These are phyloP conservation scores for Moesziomyces sp. DNA, from an alignment of 1,284 basidiomycete genomes.

Conservation along the genomic window DNA sequence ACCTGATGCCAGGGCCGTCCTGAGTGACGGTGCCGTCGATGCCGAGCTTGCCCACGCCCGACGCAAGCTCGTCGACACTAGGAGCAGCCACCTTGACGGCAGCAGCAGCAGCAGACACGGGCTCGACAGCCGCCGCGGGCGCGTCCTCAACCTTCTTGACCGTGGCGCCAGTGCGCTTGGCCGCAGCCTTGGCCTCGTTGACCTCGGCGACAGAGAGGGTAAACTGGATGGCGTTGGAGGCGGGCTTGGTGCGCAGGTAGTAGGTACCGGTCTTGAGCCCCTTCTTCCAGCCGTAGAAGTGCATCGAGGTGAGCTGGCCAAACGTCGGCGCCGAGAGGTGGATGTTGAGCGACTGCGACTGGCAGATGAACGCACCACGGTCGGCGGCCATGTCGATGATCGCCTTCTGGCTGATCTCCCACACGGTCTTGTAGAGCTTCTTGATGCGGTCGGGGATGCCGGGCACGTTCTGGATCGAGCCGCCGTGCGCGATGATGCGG, in stretches of 20 bases:
- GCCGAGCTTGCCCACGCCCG: constrained; percentile 58
- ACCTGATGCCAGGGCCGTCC: constrained; percentile 56
- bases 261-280: constrained; percentile 89
- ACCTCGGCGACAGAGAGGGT: constrained; percentile 85
- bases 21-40: constrained; percentile 62
- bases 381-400: constrained; percentile 98
- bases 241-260: constrained; percentile 93
- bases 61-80: constrained; percentile 19
- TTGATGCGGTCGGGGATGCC: constrained; percentile 70
- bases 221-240: constrained; percentile 96
- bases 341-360: constrained; percentile 83
- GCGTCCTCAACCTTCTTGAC: constrained; percentile 19
- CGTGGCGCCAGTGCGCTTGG: constrained; percentile 63
- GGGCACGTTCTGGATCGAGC: constrained; percentile 78
- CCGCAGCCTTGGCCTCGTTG: constrained; percentile 75
- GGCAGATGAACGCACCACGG: constrained; percentile 98
- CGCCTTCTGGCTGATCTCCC: constrained; percentile 99
- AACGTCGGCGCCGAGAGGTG: constrained; percentile 91
- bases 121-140: constrained; percentile 7
- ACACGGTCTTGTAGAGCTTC: constrained; percentile 97
- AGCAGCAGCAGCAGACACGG: constrained; percentile 8
- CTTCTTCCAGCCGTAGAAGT: constrained; percentile 99
- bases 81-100: constrained; percentile 15
- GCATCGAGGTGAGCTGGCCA: constrained; percentile 90
- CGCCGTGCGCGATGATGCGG: constrained; percentile 96